A percentile compares a stretch with the other conserved stretches of the same genome.
These are phyloP conservation scores for Yamadazyma trypodendri DNA, from an alignment of 1,139 yeast genomes.

Conservation along the genomic window DNA sequence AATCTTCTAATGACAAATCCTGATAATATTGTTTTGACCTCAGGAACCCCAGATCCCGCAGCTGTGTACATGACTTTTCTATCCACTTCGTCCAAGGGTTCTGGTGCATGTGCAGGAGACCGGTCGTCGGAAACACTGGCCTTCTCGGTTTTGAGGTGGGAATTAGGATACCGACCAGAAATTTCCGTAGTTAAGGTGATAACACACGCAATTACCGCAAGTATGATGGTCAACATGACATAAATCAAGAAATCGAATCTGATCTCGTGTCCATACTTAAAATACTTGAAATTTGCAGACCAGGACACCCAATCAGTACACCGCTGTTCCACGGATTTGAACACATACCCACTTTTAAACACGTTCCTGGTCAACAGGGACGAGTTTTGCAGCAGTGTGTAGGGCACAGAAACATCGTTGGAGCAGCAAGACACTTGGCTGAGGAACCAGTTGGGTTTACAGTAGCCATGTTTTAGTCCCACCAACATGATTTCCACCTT, in stretches of 20 bases:
- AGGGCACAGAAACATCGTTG: not conserved
- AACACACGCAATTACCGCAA: conserved; percentile 48
- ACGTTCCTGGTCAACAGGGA: conserved; percentile 14
- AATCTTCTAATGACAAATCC: conserved; percentile 57
- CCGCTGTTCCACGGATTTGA: conserved; percentile 9
- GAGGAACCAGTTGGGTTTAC: conserved; percentile 46
- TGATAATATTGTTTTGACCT: conserved; percentile 55
- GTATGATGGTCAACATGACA: conserved; percentile 35
- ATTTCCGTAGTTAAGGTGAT: conserved; percentile 52
- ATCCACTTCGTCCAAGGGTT: conserved; percentile 4
- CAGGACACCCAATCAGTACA: conserved; percentile 51
- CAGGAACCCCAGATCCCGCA: conserved; percentile 66
- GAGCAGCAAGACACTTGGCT: conserved; percentile 48
- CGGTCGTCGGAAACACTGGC: not conserved
- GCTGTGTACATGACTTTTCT: conserved; percentile 50
- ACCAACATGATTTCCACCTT: conserved; percentile 49
- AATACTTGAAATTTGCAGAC: conserved; percentile 31
- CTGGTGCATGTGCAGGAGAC: not conserved
- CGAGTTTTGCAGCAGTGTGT: not conserved
- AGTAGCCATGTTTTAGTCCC: conserved; percentile 57
- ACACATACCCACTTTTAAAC: conserved; percentile 23
- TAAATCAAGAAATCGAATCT: conserved; percentile 39
- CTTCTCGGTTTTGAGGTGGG: not conserved
- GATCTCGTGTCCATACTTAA: conserved; percentile 17
- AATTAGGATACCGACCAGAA: conserved; percentile 19